Percentiles rank a stretch among this genome's conserved stretches.
phyloP scores from a whole-genome alignment of 2,329 filamentous ascomycete species.

The Fusarium albosuccineum region DNA sequence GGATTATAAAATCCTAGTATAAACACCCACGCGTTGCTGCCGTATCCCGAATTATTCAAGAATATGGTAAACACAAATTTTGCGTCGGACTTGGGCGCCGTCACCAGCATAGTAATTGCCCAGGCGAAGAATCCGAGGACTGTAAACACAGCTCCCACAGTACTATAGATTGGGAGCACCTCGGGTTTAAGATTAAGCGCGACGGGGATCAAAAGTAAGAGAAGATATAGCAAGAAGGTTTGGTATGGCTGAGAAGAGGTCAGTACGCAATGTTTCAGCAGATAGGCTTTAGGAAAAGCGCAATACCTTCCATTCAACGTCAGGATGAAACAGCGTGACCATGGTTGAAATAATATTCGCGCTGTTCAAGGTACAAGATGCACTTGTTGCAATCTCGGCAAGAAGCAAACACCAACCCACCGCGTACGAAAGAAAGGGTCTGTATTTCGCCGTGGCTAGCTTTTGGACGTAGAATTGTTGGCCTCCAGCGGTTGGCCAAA shows the following conservation, averaged over 20 bases:
- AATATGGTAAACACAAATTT: slow-evolving; percentile 22
- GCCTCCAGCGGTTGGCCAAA: slow-evolving; percentile 20
- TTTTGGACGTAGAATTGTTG: slow-evolving; percentile 20
- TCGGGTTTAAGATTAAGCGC: slow-evolving; percentile 17
- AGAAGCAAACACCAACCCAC: slow-evolving; percentile 24
- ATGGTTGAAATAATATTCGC: slow-evolving; percentile 17
- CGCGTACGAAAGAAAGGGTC: slow-evolving; percentile 8
- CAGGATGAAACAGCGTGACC: slow-evolving; percentile 18
- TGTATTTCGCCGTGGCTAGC: slow-evolving; percentile 1
- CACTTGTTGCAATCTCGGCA: slow-evolving; percentile 9
- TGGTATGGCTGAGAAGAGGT: slow-evolving; percentile 11
- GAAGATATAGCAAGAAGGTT: slow-evolving; percentile 18
- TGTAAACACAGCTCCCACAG: slow-evolving; percentile 19
- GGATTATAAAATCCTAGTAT: slow-evolving; percentile 23
- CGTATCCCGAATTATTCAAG: slow-evolving; percentile 26
- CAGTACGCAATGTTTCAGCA: neutral
- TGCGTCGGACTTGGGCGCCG: slow-evolving; percentile 5
- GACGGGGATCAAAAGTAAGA: slow-evolving; percentile 3
- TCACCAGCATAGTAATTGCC: slow-evolving; percentile 12
- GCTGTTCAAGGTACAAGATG: slow-evolving; percentile 19
- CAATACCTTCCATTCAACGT: slow-evolving; percentile 21
- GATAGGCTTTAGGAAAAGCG: too few species aligned
- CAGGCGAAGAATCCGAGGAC: slow-evolving; percentile 25
- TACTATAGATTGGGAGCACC: slow-evolving; percentile 22
- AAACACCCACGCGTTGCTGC: slow-evolving; percentile 15